Percentiles rank a stretch among this genome's conserved stretches.
Conservation (phyloP, 139 green algal genomes). For the Zygnema circumcarinatum region DNA sequence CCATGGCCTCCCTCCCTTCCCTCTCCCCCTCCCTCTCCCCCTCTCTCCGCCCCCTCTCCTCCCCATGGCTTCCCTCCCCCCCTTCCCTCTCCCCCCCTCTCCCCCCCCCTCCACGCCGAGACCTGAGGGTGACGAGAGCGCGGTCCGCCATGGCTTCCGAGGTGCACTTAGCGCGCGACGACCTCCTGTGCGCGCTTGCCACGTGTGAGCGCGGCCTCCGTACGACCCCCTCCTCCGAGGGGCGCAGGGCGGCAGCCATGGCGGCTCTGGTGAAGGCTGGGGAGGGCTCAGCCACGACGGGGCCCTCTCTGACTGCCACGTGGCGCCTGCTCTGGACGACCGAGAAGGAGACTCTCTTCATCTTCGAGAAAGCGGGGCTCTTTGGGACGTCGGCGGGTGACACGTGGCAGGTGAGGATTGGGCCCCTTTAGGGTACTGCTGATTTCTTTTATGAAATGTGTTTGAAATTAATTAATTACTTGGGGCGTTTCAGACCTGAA, state of each 20-base stretch:
- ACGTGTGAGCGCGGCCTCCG: neutral
- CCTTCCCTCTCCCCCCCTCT: too few species aligned
- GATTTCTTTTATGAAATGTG: conserved; percentile 2
- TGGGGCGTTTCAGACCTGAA: neutral
- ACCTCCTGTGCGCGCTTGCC: conserved; percentile 7
- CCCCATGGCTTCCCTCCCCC: neutral
- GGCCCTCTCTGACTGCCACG: conserved; percentile 64
- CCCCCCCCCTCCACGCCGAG: too few species aligned
- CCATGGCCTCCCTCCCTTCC: too few species aligned
- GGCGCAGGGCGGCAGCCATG: neutral
- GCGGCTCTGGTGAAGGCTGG: neutral
- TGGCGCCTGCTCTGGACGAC: conserved; percentile 89
- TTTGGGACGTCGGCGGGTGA: conserved; percentile 82
- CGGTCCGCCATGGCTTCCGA: neutral
- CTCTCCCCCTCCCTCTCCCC: too few species aligned
- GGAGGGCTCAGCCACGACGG: conserved; percentile 6
- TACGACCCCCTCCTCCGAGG: neutral
- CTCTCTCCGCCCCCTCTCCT: neutral
- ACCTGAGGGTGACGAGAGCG: neutral
- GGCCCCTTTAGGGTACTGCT: too few species aligned
- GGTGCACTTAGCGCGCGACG: neutral
- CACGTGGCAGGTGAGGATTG: conserved; percentile 76
- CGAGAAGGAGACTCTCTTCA: conserved; percentile 84
- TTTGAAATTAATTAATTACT: neutral
- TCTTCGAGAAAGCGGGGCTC: conserved; percentile 77